Conservation (phyloP, 2,329 filamentous ascomycete species). For the Colletotrichum filicis region DNA sequence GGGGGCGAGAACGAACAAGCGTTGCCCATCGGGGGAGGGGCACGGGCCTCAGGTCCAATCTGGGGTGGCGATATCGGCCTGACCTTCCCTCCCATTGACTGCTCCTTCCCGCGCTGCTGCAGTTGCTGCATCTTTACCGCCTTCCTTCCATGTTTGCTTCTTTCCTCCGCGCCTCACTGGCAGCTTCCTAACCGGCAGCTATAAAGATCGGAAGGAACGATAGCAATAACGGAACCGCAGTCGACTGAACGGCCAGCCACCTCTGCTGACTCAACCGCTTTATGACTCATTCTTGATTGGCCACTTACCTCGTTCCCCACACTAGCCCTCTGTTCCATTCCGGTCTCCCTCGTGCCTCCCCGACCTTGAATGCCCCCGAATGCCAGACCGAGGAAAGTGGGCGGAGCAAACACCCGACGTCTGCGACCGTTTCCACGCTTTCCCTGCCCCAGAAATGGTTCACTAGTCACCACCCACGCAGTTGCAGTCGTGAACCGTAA, state of each 20-base stretch:
- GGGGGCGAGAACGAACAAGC: slow-evolving; percentile 20
- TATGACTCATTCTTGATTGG: slow-evolving; percentile 23
- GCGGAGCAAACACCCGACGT: slow-evolving; percentile 14
- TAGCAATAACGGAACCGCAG: neutral
- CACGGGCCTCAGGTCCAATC: slow-evolving; percentile 26
- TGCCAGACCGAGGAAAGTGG: slow-evolving; percentile 3
- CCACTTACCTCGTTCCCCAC: neutral
- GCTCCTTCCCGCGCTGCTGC: neutral
- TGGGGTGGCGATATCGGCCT: slow-evolving; percentile 35
- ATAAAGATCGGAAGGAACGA: neutral
- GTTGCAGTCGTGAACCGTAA: neutral
- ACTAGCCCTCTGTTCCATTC: neutral
- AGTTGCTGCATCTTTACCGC: slow-evolving; percentile 10
- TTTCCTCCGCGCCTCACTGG: neutral
- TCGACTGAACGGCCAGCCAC: neutral
- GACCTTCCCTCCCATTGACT: neutral
- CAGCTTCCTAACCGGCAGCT: neutral
- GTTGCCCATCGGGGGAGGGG: slow-evolving; percentile 1
- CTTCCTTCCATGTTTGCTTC: neutral
- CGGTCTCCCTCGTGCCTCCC: neutral
- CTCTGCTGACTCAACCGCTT: slow-evolving; percentile 9
- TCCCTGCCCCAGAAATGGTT: neutral
- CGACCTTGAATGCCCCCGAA: neutral
- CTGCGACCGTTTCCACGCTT: neutral
- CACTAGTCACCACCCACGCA: no score